phyloP scores from a whole-genome alignment of 768 basidiomycete genomes.

The Gautieria morchelliformis region DNA sequence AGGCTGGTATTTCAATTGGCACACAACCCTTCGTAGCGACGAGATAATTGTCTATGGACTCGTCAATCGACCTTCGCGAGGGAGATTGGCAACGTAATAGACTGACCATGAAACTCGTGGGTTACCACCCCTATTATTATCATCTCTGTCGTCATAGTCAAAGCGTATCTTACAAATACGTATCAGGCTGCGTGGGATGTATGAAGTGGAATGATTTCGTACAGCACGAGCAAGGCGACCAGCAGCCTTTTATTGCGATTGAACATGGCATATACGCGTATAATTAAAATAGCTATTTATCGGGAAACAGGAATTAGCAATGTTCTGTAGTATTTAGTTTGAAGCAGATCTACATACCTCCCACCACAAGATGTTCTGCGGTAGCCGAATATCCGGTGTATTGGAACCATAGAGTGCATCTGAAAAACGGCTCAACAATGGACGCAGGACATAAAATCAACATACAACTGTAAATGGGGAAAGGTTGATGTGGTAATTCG shows the following conservation, averaged over 20 bases:
- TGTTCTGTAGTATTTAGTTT: background rate
- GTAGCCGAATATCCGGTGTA: background rate
- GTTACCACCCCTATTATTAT: background rate
- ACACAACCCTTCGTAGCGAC: background rate
- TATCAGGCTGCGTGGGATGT: background rate
- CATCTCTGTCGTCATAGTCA: background rate
- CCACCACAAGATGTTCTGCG: background rate
- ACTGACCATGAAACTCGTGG: background rate
- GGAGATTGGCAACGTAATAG: too few relatives aligned
- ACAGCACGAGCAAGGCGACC: background rate
- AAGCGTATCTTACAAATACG: background rate
- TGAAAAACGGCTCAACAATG: background rate
- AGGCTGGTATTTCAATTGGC: background rate
- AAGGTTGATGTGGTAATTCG: background rate
- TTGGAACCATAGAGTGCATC: conserved; percentile 1
- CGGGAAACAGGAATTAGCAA: background rate
- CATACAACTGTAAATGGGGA: background rate
- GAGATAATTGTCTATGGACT: background rate
- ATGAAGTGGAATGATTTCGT: background rate
- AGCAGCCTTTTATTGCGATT: background rate
- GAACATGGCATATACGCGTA: conserved; percentile 2
- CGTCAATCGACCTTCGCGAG: background rate
- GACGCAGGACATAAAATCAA: background rate
- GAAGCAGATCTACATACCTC: background rate
- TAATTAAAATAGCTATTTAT: background rate